Percentiles rank a stretch among this genome's conserved stretches.
These are phyloP conservation scores for Suillus plorans DNA, from an alignment of 768 basidiomycete genomes.

Conservation along the genomic window DNA sequence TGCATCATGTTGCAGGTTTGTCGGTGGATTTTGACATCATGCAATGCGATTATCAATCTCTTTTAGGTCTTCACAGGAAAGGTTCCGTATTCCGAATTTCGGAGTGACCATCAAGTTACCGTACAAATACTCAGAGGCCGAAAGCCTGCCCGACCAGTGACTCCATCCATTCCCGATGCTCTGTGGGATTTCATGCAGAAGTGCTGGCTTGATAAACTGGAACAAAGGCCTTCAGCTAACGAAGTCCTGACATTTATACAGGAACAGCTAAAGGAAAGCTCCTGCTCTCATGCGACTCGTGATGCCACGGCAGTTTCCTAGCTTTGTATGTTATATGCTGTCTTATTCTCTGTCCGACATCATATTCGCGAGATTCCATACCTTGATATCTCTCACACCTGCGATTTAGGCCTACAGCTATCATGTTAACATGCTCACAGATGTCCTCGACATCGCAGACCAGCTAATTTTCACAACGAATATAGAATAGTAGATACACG, in stretches of 20 bases:
- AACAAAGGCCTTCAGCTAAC: constrained; percentile 1
- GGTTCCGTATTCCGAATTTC: constrained; percentile 2
- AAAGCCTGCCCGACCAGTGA: neutral
- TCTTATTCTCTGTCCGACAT: neutral
- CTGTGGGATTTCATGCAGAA: constrained; percentile 9
- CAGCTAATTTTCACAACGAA: neutral
- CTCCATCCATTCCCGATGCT: neutral
- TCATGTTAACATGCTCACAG: neutral
- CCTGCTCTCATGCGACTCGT: neutral
- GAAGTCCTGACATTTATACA: neutral
- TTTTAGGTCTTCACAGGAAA: constrained; percentile 5
- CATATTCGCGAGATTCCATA: neutral
- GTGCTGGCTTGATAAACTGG: constrained; percentile 15
- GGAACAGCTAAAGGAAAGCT: neutral
- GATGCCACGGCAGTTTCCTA: neutral
- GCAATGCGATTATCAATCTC: neutral
- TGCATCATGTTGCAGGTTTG: constrained; percentile 38
- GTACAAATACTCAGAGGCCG: constrained; percentile 1
- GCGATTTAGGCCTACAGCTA: no score
- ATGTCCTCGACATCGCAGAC: neutral
- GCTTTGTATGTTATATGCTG: constrained; percentile 2
- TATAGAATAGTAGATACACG: neutral
- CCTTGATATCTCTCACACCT: no score
- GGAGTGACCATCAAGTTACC: constrained; percentile 1
- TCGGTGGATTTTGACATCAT: constrained; percentile 17